Conservation (phyloP, 805 yeast genomes). For the Candida tibetensis region DNA sequence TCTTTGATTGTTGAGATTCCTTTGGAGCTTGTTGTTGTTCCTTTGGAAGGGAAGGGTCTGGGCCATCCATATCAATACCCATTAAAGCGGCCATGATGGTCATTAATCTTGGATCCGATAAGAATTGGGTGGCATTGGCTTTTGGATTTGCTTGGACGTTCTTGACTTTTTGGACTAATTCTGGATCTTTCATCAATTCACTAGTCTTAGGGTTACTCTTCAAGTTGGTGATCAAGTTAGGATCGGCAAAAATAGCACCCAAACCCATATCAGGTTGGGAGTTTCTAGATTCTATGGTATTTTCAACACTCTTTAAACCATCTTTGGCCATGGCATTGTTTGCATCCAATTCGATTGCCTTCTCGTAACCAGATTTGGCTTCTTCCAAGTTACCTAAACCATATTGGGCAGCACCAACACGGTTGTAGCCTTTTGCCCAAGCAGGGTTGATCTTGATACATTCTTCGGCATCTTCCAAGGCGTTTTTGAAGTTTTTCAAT, state of each 20-base stretch:
- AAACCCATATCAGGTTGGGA: conserved; percentile 71
- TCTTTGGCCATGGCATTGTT: conserved; percentile 80
- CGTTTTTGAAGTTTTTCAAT: conserved; percentile 65
- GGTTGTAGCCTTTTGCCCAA: conserved; percentile 95
- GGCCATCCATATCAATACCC: conserved; percentile 69
- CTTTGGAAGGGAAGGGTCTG: conserved; percentile 4
- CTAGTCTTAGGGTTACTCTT: conserved; percentile 83
- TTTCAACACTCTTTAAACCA: conserved; percentile 71
- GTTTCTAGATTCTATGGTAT: conserved; percentile 52
- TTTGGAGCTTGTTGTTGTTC: neutral
- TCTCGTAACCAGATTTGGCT: conserved; percentile 67
- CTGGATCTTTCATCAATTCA: conserved; percentile 83
- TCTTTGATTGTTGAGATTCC: conserved; percentile 2
- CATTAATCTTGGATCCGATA: conserved; percentile 84
- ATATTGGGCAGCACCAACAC: conserved; percentile 89
- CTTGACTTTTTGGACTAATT: conserved; percentile 65
- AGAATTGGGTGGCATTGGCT: conserved; percentile 64
- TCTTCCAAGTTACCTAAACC: conserved; percentile 82
- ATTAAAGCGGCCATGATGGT: conserved; percentile 79
- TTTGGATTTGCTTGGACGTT: conserved; percentile 69
- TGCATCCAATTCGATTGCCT: conserved; percentile 80
- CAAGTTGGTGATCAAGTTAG: conserved; percentile 71
- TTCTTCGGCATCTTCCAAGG: conserved; percentile 80
- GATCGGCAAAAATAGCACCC: conserved; percentile 76
- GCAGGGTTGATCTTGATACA: conserved; percentile 76